phyloP scores from a whole-genome alignment of 1,284 basidiomycete species.

The Trametes pubescens region DNA sequence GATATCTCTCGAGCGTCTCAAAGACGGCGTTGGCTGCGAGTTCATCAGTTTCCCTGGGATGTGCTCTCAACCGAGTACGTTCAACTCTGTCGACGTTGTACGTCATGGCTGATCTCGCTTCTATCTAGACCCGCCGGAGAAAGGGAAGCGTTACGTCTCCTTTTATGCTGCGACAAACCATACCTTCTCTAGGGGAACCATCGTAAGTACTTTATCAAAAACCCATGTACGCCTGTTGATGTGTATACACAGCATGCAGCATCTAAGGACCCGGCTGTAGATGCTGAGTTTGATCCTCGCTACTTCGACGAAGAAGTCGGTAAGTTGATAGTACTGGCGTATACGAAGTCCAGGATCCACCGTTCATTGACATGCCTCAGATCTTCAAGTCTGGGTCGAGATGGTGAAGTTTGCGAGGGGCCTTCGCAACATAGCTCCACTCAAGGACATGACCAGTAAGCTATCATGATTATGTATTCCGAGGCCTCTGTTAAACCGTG shows the following conservation, averaged over 20 bases:
- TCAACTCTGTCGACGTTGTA: not conserved
- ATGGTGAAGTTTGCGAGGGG: slow-evolving; percentile 57
- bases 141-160: slow-evolving; percentile 46
- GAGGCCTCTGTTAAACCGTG: slow-evolving; percentile 18
- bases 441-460: slow-evolving; percentile 46
- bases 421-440: slow-evolving; percentile 51
- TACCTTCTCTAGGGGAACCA: slow-evolving; percentile 50
- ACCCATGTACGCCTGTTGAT: not conserved
- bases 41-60: slow-evolving; percentile 40
- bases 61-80: slow-evolving; percentile 38
- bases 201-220: slow-evolving; percentile 27
- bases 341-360: slow-evolving; percentile 7
- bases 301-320: slow-evolving; percentile 59
- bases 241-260: slow-evolving; percentile 41
- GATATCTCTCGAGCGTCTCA: slow-evolving; percentile 44
- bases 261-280: slow-evolving; percentile 48
- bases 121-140: slow-evolving; percentile 38
- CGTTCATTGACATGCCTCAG: slow-evolving; percentile 25
- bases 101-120: too few species aligned
- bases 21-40: slow-evolving; percentile 40
- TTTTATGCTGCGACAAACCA: slow-evolving; percentile 44
- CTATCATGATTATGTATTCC: not conserved
- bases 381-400: slow-evolving; percentile 55
- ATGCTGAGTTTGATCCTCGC: slow-evolving; percentile 56
- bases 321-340: slow-evolving; percentile 31